Conservation (phyloP, 768 basidiomycete genomes). For the Tylopilus sp. region DNA sequence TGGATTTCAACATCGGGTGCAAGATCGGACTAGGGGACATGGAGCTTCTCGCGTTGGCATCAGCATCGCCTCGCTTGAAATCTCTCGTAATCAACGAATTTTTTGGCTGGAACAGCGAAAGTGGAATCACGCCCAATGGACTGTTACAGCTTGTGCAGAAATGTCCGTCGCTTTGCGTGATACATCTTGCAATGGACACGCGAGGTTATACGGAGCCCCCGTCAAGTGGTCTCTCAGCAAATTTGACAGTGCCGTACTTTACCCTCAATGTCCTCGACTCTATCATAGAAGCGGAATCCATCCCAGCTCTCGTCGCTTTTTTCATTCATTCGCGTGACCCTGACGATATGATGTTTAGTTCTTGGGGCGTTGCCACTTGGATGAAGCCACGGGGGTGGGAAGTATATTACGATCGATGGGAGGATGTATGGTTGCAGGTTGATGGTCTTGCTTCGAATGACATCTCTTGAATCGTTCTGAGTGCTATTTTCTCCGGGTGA, state of each 20-base stretch:
- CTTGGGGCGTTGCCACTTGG: neutral
- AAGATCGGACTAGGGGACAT: too few species aligned
- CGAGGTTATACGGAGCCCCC: neutral
- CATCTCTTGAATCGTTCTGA: too few species aligned
- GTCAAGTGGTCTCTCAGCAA: neutral
- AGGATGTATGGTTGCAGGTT: too few species aligned
- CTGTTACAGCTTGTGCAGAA: neutral
- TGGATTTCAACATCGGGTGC: too few species aligned
- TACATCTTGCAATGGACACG: conserved; percentile 10
- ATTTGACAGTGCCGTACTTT: neutral
- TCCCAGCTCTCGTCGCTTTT: neutral
- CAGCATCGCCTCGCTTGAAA: too few species aligned
- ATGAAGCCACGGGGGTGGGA: neutral
- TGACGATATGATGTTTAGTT: neutral
- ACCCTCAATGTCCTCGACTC: neutral
- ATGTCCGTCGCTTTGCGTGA: neutral
- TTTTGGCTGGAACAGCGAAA: neutral
- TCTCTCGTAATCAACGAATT: too few species aligned
- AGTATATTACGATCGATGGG: neutral
- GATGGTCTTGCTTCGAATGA: too few species aligned
- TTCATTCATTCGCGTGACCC: neutral
- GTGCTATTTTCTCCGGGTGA: too few species aligned
- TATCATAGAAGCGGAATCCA: neutral
- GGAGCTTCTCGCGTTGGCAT: too few species aligned
- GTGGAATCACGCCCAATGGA: neutral